Conservation (phyloP, 495 filamentous ascomycete genomes). For the Parachaetomium inaequale region DNA sequence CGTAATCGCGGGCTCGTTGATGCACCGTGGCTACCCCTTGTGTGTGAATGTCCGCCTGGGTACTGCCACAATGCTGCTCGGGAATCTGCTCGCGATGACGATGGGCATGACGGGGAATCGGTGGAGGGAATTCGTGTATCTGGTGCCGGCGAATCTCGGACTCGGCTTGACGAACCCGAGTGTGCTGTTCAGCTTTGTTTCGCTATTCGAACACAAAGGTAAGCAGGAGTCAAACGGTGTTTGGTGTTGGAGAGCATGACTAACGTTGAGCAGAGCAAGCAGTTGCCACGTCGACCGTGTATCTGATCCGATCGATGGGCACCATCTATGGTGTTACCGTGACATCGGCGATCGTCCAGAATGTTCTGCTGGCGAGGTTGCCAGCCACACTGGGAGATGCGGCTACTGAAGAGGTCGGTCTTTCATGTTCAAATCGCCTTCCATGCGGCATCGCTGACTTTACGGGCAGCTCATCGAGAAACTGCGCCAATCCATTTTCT, state of each 20-base stretch:
- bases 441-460: not conserved
- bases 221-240: constrained; percentile 13
- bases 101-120: constrained; percentile 51
- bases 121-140: constrained; percentile 60
- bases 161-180: constrained; percentile 62
- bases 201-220: constrained; percentile 61
- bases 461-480: constrained; percentile 45
- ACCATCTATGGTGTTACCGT: constrained; percentile 63
- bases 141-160: constrained; percentile 61
- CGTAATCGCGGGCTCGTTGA: constrained; percentile 57
- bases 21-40: constrained; percentile 60
- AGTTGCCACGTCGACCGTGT: constrained; percentile 61
- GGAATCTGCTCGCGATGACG: constrained; percentile 53
- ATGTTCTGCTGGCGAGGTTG: constrained; percentile 54
- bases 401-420: constrained; percentile 32
- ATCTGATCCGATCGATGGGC: constrained; percentile 61
- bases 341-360: constrained; percentile 60
- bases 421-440: too few relatives aligned
- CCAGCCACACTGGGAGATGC: constrained; percentile 47
- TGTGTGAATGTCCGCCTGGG: constrained; percentile 53
- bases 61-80: constrained; percentile 56
- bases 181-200: constrained; percentile 61
- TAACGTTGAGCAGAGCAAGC: constrained; percentile 52
- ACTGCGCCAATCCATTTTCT: constrained; percentile 53
- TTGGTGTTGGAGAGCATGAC: not conserved